Base-by-base conservation (phyloP, 108 stramenopile species). In the Fragilariopsis cylindrus region DNA sequence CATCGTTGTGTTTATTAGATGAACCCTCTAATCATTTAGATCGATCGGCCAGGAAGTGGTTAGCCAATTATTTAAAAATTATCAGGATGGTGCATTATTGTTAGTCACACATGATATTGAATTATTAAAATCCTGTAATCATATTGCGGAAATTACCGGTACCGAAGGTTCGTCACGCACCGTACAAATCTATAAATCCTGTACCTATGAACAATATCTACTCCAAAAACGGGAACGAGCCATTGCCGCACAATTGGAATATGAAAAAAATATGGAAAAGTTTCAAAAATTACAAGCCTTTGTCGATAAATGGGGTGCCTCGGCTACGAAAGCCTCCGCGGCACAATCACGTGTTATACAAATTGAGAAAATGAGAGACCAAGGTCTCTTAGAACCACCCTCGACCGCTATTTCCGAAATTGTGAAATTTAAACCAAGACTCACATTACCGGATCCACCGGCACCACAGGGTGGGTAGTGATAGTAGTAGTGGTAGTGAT, bases 21-120 rank as follows among this genome's bases (percentile, higher is more conserved):
- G 97, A 97, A 71, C 97, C 97, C 6, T 74, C 77, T 15, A 96
- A 94, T 81, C 92, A 96, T 64, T 72, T 96, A 30, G 93, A 92
- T 69, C 58, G 78, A 13, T 76, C 77, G 12, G 91, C 92, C 15
- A 66, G 90, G 73, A 74, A 84, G 15, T 97, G 97, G 97, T 79
- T 96, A 58, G 93, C 82, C 3, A 89, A 85, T n/a, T 96, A 93
- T 57, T 64, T 97, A 44, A 76, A 86, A 83, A 80, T 8, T 97
- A 96, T 75, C 58, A 87, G 56, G 81, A 72, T 41, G 97, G 97
- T 13, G 88, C 90, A 5, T 82, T 97, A 53, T 70, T 97, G 39
- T 63, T 96, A 11, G 92, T 97, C 5, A 84, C 87, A 30, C 97
- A 97, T 79, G 97, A 97, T 70, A 78, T 90, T 39, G 84, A 76